Base-by-base conservation (phyloP, 495 filamentous ascomycete species). In the Bacidia gigantensis region DNA sequence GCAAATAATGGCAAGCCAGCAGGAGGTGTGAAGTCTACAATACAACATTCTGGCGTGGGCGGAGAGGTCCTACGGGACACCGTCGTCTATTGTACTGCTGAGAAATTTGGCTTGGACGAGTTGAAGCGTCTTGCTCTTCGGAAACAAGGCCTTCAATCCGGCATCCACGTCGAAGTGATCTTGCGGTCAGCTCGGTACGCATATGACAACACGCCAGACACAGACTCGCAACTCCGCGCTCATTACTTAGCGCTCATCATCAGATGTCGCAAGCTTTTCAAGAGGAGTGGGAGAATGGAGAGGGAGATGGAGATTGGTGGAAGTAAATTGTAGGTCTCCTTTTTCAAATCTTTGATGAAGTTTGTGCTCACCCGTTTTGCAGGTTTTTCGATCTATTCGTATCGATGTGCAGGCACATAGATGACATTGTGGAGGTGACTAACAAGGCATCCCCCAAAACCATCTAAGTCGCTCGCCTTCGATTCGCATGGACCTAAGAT, bases 271-370 rank as follows among this genome's bases (percentile, higher is more conserved):
- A 84, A 86, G 75, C 89, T 84, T 58, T 95, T 95, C 73, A 94
- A 93, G 81, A 79, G 80, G 67, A 94, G 88, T 71, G 89, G 87
- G 65, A 94, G 87, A 61, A 90, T 96, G 88, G 87, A 94, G 78
- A 81, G 84, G 73, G 89, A 96, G 76, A 95, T 96, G 89, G 85
- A 93, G 70, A 80, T 79, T 66, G 86, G 86, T 56, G 87, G 82
- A 62, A 82, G 81, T 63, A 81, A 85, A 72, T 75, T 95, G 65
- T 62, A 41, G 21, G 54, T 9, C 41, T 35, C 14, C 29, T 14
- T 35, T 35, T 35, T 14, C 14, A 35, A 7, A 5, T 35, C 14
- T 35, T 35, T 35, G 29, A 5, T 35, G n/a, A n/a, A n/a, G n/a
- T n/a, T 14, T 5, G 7, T 35, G 29, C 29, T 35, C 5, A 35